phyloP scores from a whole-genome alignment of 441 rosid species.

The Pelargonium myrrhifolium region DNA sequence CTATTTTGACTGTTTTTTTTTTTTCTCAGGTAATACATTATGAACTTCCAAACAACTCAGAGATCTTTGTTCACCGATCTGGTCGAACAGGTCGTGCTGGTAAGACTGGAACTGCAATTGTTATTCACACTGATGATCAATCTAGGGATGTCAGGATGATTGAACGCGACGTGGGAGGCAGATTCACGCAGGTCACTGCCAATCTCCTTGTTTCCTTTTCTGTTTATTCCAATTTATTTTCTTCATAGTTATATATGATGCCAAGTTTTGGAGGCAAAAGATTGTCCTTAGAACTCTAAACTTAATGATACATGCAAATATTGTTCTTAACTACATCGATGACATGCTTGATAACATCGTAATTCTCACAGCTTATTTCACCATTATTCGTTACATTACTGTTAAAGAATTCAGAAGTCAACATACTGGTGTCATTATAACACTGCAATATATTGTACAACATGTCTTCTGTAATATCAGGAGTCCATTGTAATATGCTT shows the following conservation, averaged over 20 bases:
- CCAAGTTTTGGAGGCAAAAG: neutral
- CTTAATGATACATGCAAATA: too few species aligned
- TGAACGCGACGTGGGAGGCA: conserved; percentile 82
- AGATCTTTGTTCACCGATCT: conserved; percentile 98
- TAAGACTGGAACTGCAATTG: conserved; percentile 85
- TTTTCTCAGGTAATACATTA: conserved; percentile 70
- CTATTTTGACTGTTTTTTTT: neutral
- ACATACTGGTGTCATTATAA: too few species aligned
- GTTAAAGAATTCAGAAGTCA: too few species aligned
- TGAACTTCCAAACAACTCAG: conserved; percentile 80
- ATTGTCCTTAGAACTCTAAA: too few species aligned
- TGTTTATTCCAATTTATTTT: neutral
- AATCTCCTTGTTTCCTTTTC: conserved; percentile 18
- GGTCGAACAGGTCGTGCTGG: conserved; percentile 99
- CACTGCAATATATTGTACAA: too few species aligned
- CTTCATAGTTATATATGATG: neutral
- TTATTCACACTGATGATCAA: conserved; percentile 64
- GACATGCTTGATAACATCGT: too few species aligned
- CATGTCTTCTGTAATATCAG: too few species aligned
- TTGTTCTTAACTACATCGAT: too few species aligned
- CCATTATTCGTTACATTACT: too few species aligned
- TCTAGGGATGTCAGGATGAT: conserved; percentile 52
- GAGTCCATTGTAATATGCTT: neutral
- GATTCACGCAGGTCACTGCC: conserved; percentile 63
- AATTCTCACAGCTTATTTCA: too few species aligned